Conservation (phyloP, 176 grass and related monocot genomes). For the Hyparrhenia diplandra region DNA sequence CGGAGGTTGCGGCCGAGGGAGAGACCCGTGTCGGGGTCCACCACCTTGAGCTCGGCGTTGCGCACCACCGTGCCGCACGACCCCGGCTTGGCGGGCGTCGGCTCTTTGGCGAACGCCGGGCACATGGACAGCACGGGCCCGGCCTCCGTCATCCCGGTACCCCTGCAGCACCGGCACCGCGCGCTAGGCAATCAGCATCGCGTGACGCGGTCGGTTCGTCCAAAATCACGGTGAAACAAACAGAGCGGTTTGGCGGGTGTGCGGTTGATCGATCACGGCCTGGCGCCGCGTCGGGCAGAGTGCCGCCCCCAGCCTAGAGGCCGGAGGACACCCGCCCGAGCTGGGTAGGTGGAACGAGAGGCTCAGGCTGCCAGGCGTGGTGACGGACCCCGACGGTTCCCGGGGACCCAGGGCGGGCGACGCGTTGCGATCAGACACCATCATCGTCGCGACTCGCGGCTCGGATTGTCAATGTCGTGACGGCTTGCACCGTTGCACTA, state of each 20-base stretch:
- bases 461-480: no score
- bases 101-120: slow-evolving; percentile 78
- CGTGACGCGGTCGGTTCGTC: no score
- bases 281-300: neutral
- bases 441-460: neutral
- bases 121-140: slow-evolving; percentile 96
- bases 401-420: neutral
- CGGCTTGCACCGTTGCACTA: no score
- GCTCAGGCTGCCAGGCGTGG: neutral
- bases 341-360: slow-evolving; percentile 19
- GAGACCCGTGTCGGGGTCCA: slow-evolving; percentile 75
- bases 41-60: slow-evolving; percentile 86
- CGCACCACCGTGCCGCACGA: slow-evolving; percentile 89
- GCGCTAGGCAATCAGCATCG: neutral
- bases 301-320: neutral
- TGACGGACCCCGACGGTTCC: neutral
- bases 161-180: slow-evolving; percentile 33
- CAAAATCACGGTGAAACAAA: neutral
- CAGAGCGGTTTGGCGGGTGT: neutral
- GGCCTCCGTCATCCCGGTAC: slow-evolving; percentile 96
- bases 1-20: slow-evolving; percentile 65
- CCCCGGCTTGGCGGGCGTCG: slow-evolving; percentile 53
- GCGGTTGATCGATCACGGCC: neutral
- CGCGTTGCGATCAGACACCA: neutral
- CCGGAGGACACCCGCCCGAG: neutral